phyloP scores from a whole-genome alignment of 140 eudicot genomes.

The Stevia rebaudiana region DNA sequence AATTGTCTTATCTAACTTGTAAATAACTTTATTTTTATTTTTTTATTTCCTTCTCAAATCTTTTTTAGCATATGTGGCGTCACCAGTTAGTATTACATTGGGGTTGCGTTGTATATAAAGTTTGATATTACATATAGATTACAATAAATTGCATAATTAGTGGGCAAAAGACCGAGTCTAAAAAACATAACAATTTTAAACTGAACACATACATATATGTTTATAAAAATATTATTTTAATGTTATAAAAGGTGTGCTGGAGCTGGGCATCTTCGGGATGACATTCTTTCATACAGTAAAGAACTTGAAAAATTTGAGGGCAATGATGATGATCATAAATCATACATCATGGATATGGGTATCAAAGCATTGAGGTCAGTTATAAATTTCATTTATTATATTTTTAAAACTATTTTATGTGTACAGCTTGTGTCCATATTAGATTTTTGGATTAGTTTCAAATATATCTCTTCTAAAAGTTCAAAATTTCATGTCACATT shows the following conservation, averaged over 20 bases:
- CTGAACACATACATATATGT: not conserved
- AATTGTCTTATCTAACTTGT: not conserved
- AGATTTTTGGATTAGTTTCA: not conserved
- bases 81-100: not conserved
- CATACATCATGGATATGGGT: constrained; percentile 87
- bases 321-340: constrained; percentile 68
- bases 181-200: too few species aligned
- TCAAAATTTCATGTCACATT: not conserved
- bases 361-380: constrained; percentile 87
- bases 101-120: not conserved
- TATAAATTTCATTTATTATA: not conserved
- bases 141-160: too few species aligned
- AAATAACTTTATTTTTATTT: not conserved
- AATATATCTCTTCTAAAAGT: not conserved
- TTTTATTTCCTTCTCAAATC: not conserved
- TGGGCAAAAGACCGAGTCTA: too few species aligned
- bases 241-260: constrained; percentile 79
- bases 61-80: not conserved
- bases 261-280: constrained; percentile 89
- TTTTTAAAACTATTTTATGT: not conserved
- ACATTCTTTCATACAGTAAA: constrained; percentile 56
- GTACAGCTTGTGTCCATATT: not conserved
- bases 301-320: constrained; percentile 59
- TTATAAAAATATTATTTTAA: not conserved
- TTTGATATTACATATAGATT: not conserved